phyloP scores from a whole-genome alignment of 208 protist species.

The Trypanosoma melophagium region DNA sequence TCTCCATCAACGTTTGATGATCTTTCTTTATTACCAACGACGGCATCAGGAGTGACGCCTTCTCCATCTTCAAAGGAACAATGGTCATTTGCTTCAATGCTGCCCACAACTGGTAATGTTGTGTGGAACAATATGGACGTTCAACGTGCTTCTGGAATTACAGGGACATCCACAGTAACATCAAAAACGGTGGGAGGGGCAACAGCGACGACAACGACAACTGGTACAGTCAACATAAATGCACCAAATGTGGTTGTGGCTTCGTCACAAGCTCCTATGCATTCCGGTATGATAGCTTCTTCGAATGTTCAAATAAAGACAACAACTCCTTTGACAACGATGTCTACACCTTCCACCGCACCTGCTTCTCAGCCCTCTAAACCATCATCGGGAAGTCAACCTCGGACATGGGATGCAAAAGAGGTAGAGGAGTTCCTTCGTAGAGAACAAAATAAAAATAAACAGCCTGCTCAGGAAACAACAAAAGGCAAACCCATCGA shows the following conservation, averaged over 20 bases:
- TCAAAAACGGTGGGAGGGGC: neutral
- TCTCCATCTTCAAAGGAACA: slow-evolving; percentile 9
- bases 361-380: slow-evolving; percentile 14
- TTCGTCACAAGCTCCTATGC: neutral
- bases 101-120: slow-evolving; percentile 19
- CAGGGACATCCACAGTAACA: slow-evolving; percentile 3
- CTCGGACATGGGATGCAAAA: slow-evolving; percentile 44
- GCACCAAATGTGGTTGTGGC: slow-evolving; percentile 8
- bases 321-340: slow-evolving; percentile 1
- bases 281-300: slow-evolving; percentile 1
- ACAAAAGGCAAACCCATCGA: slow-evolving; percentile 38
- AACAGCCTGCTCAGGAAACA: slow-evolving; percentile 3
- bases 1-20: slow-evolving; percentile 1
- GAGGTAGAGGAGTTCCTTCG: slow-evolving; percentile 65
- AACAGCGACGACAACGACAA: slow-evolving; percentile 8
- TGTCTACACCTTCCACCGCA: slow-evolving; percentile 8
- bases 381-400: neutral
- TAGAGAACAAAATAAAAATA: slow-evolving; percentile 26
- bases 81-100: slow-evolving; percentile 11
- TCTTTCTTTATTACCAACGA: neutral
- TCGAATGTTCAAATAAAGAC: neutral
- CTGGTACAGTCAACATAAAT: neutral
- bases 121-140: slow-evolving; percentile 26
- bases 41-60: neutral
- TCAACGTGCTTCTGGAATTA: slow-evolving; percentile 2